Evolutionary conservation across 2,329 filamentous ascomycete genomes (phyloP).

Genomic region (Sarocladiaceae sp.): DNA sequence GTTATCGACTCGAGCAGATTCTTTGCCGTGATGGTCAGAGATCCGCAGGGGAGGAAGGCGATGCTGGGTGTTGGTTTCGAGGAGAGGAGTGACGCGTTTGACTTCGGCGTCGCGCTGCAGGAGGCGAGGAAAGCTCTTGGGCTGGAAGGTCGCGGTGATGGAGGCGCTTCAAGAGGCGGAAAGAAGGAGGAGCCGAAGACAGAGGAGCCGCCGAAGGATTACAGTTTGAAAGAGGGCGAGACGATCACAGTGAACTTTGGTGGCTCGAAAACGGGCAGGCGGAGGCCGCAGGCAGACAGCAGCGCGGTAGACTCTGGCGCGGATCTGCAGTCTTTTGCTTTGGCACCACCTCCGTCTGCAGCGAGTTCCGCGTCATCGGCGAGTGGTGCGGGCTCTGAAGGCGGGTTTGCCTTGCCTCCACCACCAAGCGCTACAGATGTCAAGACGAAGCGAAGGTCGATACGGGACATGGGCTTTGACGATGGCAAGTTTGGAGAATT

Average conservation of each 20-base stretch:
- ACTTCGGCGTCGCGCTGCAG: constrained; percentile 74
- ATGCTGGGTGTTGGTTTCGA: constrained; percentile 81
- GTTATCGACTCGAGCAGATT: constrained; percentile 75
- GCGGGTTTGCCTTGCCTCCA: constrained; percentile 52
- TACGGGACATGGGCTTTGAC: constrained; percentile 70
- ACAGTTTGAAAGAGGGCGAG: constrained; percentile 82
- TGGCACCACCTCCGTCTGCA: constrained; percentile 61
- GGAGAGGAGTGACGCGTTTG: constrained; percentile 78
- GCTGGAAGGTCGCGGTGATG: constrained; percentile 35
- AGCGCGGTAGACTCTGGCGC: constrained; percentile 12
- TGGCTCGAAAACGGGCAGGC: constrained; percentile 43
- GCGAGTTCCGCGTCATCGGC: constrained; percentile 29
- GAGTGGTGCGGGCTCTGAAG: constrained; percentile 24
- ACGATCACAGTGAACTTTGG: constrained; percentile 78
- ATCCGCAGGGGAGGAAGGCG: constrained; percentile 68
- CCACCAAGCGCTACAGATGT: constrained; percentile 57
- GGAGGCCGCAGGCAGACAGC: constrained; percentile 25
- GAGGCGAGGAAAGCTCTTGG: constrained; percentile 68
- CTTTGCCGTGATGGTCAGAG: constrained; percentile 76
- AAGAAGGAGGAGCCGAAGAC: constrained; percentile 28
- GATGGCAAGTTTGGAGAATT: constrained; percentile 88
- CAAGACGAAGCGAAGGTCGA: constrained; percentile 51
- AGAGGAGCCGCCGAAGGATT: constrained; percentile 54
- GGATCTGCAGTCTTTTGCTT: constrained; percentile 56
- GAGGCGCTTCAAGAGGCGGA: neutral